phyloP scores from a whole-genome alignment of 768 basidiomycete species.

The Phaeolepiota aurea region DNA sequence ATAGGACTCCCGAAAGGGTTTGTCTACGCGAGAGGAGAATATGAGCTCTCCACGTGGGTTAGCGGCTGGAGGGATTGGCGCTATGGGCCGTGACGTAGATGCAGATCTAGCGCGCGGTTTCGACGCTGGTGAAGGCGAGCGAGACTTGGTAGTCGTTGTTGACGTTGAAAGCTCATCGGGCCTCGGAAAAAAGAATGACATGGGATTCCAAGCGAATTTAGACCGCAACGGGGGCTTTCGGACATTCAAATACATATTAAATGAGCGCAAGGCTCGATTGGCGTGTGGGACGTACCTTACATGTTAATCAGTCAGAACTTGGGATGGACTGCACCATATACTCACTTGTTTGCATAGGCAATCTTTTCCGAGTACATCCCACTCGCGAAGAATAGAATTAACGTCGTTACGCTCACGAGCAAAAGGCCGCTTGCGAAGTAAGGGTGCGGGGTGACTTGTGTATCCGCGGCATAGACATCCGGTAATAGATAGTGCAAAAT shows the following conservation, averaged over 20 bases:
- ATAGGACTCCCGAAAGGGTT: constrained; percentile 80
- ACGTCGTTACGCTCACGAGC: constrained; percentile 84
- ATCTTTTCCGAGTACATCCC: constrained; percentile 97
- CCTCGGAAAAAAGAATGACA: constrained; percentile 51
- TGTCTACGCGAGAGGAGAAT: constrained; percentile 84
- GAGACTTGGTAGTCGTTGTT: constrained; percentile 20
- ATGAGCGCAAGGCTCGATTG: constrained; percentile 81
- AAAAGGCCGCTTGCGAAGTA: constrained; percentile 75
- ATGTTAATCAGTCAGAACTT: not conserved
- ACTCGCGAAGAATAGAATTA: constrained; percentile 91
- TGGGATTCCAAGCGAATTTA: constrained; percentile 44
- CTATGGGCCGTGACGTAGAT: constrained; percentile 45
- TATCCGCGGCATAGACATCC: constrained; percentile 33
- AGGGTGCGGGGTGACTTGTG: constrained; percentile 46
- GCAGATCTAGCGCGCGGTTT: constrained; percentile 23
- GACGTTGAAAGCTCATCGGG: constrained; percentile 21
- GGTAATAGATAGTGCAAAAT: constrained; percentile 45
- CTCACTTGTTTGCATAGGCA: constrained; percentile 90
- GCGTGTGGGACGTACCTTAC: constrained; percentile 92
- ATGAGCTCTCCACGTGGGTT: constrained; percentile 97
- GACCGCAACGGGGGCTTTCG: constrained; percentile 68
- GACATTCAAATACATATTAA: constrained; percentile 97
- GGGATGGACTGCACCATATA: constrained; percentile 10
- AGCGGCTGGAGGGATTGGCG: constrained; percentile 79
- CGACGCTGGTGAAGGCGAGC: constrained; percentile 28